These are phyloP conservation scores for Cyberlindnera xylosilytica DNA, from an alignment of 805 yeast genomes.

Conservation along the genomic window DNA sequence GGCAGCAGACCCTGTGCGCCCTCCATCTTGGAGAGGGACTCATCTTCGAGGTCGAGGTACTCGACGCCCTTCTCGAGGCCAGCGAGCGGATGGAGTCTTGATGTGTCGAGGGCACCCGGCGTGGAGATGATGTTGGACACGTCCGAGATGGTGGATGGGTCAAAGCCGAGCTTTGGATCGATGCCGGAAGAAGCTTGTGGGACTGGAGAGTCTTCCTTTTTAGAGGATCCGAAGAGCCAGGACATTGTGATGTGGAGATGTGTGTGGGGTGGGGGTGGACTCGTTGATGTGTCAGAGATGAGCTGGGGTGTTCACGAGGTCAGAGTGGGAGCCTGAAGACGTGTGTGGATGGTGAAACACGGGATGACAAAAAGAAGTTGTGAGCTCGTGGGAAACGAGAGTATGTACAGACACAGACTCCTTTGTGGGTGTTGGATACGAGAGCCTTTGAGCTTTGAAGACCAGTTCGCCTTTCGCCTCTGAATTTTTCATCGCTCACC, in stretches of 20 bases:
- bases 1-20: constrained; percentile 91
- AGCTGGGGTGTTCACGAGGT: no score
- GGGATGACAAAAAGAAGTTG: no score
- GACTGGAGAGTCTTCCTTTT: constrained; percentile 24
- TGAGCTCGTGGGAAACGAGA: no score
- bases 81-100: constrained; percentile 85
- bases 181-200: constrained; percentile 12
- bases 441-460: no score
- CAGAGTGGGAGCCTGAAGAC: no score
- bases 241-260: constrained; percentile 21
- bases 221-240: constrained; percentile 29
- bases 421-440: no score
- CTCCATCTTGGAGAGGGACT: constrained; percentile 67
- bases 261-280: background rate
- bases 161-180: constrained; percentile 47
- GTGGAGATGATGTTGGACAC: constrained; percentile 59
- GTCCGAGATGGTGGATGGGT: constrained; percentile 60
- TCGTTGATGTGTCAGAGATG: constrained; percentile 3
- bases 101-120: constrained; percentile 63
- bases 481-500: constrained; percentile 14
- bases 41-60: constrained; percentile 86
- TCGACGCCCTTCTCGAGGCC: constrained; percentile 89
- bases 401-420: no score
- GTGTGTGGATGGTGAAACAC: no score
- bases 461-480: background rate